These are phyloP conservation scores for Plectosphaerella cucumerina DNA, from an alignment of 2,329 filamentous ascomycete genomes.

Conservation along the genomic window DNA sequence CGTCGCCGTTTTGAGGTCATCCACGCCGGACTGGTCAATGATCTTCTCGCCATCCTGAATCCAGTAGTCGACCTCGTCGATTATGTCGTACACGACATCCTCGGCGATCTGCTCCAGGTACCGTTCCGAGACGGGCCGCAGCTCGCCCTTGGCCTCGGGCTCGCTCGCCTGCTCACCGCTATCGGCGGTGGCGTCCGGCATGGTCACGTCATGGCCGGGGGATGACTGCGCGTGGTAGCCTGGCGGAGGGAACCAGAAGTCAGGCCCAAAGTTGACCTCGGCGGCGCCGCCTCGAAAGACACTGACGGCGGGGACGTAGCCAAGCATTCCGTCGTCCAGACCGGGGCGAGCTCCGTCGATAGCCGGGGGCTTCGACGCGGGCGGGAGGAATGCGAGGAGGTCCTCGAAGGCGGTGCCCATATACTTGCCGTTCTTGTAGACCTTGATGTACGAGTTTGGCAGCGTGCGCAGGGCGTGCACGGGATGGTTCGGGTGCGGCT, in stretches of 20 bases:
- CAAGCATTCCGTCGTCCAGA: constrained; percentile 89
- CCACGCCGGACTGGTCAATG: constrained; percentile 35
- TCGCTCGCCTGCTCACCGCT: background rate
- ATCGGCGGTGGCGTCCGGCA: constrained; percentile 23
- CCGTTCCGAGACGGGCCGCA: constrained; percentile 67
- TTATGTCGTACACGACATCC: constrained; percentile 86
- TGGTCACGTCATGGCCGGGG: constrained; percentile 43
- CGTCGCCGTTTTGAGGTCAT: constrained; percentile 35
- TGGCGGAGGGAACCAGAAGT: constrained; percentile 85
- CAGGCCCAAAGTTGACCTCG: constrained; percentile 89
- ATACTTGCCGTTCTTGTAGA: constrained; percentile 88
- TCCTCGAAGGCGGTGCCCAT: constrained; percentile 87
- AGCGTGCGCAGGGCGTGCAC: constrained; percentile 76
- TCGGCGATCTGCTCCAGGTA: constrained; percentile 93
- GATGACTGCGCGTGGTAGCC: constrained; percentile 33
- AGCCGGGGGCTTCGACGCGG: constrained; percentile 70
- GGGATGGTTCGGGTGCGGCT: constrained; percentile 69
- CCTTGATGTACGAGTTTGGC: constrained; percentile 77
- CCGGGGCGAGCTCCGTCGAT: constrained; percentile 77
- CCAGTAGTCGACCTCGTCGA: constrained; percentile 94
- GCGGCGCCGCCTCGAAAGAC: constrained; percentile 88
- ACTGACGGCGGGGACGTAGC: constrained; percentile 91
- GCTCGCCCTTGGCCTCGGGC: constrained; percentile 17
- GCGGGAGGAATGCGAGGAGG: constrained; percentile 85
- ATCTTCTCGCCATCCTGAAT: constrained; percentile 60